Percentiles rank a stretch among this genome's conserved stretches.
Evolutionary conservation across 305 asterid genomes (phyloP).

Genomic region (Nicotiana rustica): DNA sequence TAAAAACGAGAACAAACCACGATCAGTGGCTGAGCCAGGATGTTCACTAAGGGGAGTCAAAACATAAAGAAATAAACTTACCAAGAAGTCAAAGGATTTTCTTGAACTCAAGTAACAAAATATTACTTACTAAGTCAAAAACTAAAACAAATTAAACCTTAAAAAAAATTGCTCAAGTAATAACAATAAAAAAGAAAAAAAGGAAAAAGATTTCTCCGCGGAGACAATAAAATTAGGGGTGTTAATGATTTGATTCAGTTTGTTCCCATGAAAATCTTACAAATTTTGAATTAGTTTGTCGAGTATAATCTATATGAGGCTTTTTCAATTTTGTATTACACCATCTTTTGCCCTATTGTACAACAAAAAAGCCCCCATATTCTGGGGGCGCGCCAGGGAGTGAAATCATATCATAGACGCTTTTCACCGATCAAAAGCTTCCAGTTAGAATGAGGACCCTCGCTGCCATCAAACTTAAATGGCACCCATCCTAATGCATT

Average conservation of each 20-base stretch:
- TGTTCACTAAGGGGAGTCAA: too few species aligned
- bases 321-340: not conserved
- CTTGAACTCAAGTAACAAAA: not conserved
- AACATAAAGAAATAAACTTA: too few species aligned
- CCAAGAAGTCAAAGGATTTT: too few species aligned
- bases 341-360: not conserved
- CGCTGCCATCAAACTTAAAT: constrained; percentile 58
- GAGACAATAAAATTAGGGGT: not conserved
- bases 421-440: constrained; percentile 68
- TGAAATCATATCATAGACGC: constrained; percentile 46
- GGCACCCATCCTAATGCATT: constrained; percentile 69
- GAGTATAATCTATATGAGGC: not conserved
- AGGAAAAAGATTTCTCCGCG: not conserved
- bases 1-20: too few species aligned
- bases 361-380: not conserved
- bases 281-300: not conserved
- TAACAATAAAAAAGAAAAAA: not conserved
- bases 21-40: too few species aligned
- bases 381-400: not conserved
- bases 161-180: constrained; percentile 4
- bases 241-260: not conserved
- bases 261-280: not conserved
- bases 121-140: not conserved
- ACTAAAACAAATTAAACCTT: not conserved
- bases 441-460: constrained; percentile 72